phyloP scores from a whole-genome alignment of 306 rosid genomes.

The Parietaria judaica region DNA sequence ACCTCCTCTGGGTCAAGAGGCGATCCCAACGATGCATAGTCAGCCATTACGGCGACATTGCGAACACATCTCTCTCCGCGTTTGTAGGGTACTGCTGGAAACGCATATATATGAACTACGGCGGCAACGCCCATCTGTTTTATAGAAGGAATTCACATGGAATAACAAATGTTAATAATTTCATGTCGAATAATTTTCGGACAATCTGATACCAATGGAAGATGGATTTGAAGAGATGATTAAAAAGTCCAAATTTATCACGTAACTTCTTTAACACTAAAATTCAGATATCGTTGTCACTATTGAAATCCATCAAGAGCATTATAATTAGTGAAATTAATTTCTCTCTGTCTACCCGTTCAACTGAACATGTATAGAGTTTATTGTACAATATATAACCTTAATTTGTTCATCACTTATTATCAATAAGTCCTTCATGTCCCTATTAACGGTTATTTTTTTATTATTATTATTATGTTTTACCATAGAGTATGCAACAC shows the following conservation, averaged over 20 bases:
- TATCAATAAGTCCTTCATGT: background rate
- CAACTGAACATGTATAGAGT: no score
- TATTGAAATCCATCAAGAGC: no score
- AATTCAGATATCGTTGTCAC: no score
- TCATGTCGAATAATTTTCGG: background rate
- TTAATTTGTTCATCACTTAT: no score
- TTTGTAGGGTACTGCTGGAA: constrained; percentile 91
- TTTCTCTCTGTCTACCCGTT: no score
- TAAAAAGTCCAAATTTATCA: no score
- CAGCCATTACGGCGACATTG: constrained; percentile 81
- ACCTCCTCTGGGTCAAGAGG: constrained; percentile 96
- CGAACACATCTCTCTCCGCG: constrained; percentile 98
- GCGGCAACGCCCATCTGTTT: constrained; percentile 98
- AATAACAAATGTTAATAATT: constrained; percentile 5
- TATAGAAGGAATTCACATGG: constrained; percentile 20
- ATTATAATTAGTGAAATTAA: no score
- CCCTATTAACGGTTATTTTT: background rate
- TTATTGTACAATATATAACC: no score
- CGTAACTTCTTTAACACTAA: no score
- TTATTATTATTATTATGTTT: background rate
- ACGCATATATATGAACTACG: constrained; percentile 83
- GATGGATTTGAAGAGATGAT: background rate
- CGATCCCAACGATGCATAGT: constrained; percentile 80
- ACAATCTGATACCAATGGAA: constrained; percentile 3
- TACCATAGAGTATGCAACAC: background rate